Conservation (phyloP, 352 stramenopile species). For the Globisporangium polare region DNA sequence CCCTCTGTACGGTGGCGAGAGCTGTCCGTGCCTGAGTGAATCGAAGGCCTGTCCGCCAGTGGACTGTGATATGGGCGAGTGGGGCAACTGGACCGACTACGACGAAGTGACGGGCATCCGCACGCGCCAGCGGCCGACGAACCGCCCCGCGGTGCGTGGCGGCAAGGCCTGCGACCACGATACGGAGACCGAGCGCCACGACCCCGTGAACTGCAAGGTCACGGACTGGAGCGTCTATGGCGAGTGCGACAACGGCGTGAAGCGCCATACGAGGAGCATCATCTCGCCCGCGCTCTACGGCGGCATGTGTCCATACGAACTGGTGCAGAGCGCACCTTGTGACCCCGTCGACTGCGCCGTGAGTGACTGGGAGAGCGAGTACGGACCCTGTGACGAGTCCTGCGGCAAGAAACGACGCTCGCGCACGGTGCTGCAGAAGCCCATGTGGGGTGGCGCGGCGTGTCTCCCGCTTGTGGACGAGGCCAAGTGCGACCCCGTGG, state of each 20-base stretch:
- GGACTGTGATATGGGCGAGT: conserved; percentile 40
- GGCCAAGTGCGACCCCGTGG: conserved; percentile 25
- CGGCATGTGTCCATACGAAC: conserved; percentile 30
- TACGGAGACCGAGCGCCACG: conserved; percentile 27
- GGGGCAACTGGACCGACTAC: conserved; percentile 37
- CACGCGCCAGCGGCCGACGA: conserved; percentile 22
- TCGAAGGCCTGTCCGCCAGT: conserved; percentile 34
- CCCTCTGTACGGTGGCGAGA: conserved; percentile 32
- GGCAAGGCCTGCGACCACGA: conserved; percentile 31
- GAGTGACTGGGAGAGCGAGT: conserved; percentile 34
- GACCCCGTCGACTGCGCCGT: conserved; percentile 55
- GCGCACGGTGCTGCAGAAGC: conserved; percentile 29
- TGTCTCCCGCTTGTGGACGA: conserved; percentile 29
- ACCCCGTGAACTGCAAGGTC: conserved; percentile 47
- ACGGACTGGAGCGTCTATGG: conserved; percentile 44
- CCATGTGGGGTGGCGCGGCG: conserved; percentile 28
- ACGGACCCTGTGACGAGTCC: conserved; percentile 24
- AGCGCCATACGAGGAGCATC: conserved; percentile 31
- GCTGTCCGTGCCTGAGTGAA: conserved; percentile 24
- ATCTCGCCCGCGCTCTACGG: conserved; percentile 35
- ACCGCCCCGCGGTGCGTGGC: conserved; percentile 34
- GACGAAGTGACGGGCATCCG: conserved; percentile 30
- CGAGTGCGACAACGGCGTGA: conserved; percentile 32
- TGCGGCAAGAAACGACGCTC: conserved; percentile 34
- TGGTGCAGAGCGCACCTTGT: conserved; percentile 34